Evolutionary conservation across 805 yeast species (phyloP), one percentile per base, ranked within the genome.

Genomic region (Blastobotrys muscicola): DNA sequence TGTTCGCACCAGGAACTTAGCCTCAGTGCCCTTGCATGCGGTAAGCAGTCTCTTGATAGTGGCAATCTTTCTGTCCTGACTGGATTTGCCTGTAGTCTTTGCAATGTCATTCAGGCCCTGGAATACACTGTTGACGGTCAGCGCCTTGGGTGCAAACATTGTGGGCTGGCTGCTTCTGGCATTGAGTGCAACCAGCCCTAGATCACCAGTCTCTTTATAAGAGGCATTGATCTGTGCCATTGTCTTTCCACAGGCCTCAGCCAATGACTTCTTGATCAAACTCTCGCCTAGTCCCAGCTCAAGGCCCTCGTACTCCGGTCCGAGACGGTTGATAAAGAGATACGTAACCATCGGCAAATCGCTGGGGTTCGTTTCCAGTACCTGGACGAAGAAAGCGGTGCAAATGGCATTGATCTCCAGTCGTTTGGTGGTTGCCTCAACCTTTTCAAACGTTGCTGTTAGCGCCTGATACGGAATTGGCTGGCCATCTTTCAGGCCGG

Each of bases 241-340:
- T 0, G 89, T 72, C 44, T 94, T 71, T 1, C 98, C 98, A 12
- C 95, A 89, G 40, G 94, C 77, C 56, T 85, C 95, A 31, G 87
- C 78, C 34, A 92, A 76, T 0, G 97, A 92, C 56, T 89, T 92
- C 55, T 89, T 78, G 23, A 92, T 66, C 8, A 92, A 59, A 2
- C 94, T 79, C 61, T 92, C 98, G 12, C 98, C 98, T 2, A 92
- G 70, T 0, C 98, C 98, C 20, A 92, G 68, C 57, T 92, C 98
- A 45, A 90, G 66, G 29, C 94, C 97, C 58, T 86, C 95, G 58
- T 92, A 92, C 60, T 92, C 98, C 0, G 98, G 98, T 0, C 97
- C 96, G 8, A 89, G 66, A 48, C 90, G 69, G 59, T 90, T 90
- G 58, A 90, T 87, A 64, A 84, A 83, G 12, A 92, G 70, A 54